These are phyloP conservation scores for Gilbertella persicaria DNA, from an alignment of 371 early-diverging fungal species.

Conservation along the genomic window DNA sequence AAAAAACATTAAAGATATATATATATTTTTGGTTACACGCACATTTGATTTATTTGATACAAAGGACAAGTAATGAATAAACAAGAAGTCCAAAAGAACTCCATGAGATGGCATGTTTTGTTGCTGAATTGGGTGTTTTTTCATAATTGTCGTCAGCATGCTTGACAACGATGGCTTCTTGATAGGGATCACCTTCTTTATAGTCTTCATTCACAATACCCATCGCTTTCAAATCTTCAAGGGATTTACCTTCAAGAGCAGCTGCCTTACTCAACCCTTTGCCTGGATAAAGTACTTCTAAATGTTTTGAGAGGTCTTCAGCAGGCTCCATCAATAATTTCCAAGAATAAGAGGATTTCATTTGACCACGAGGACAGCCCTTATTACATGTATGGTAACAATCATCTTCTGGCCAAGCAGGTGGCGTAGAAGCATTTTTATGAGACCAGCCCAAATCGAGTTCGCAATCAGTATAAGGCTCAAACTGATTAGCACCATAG, in stretches of 20 bases:
- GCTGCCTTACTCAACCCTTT: slow-evolving; percentile 34
- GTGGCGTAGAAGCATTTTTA: slow-evolving; percentile 46
- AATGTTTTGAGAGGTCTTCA: slow-evolving; percentile 6
- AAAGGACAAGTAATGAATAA: no score
- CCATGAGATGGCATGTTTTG: no score
- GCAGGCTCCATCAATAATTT: slow-evolving; percentile 30
- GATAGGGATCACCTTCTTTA: no score
- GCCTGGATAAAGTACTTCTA: slow-evolving; percentile 43
- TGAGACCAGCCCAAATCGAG: slow-evolving; percentile 60
- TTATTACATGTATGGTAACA: slow-evolving; percentile 60
- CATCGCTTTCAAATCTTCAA: slow-evolving; percentile 11
- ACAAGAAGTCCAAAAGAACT: no score
- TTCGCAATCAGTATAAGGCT: slow-evolving; percentile 52
- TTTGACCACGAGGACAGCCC: slow-evolving; percentile 44
- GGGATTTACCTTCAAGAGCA: slow-evolving; percentile 24
- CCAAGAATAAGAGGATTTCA: slow-evolving; percentile 51
- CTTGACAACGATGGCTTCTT: no score
- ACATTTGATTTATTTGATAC: background rate
- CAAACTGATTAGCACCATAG: slow-evolving; percentile 50
- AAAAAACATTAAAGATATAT: slow-evolving; percentile 20
- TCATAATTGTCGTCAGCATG: no score
- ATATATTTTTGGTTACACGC: no score
- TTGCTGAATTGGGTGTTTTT: no score
- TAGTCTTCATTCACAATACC: background rate
- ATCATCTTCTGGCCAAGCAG: slow-evolving; percentile 46